phyloP scores from a whole-genome alignment of 768 basidiomycete species.

The Psilocybe subaeruginosa region DNA sequence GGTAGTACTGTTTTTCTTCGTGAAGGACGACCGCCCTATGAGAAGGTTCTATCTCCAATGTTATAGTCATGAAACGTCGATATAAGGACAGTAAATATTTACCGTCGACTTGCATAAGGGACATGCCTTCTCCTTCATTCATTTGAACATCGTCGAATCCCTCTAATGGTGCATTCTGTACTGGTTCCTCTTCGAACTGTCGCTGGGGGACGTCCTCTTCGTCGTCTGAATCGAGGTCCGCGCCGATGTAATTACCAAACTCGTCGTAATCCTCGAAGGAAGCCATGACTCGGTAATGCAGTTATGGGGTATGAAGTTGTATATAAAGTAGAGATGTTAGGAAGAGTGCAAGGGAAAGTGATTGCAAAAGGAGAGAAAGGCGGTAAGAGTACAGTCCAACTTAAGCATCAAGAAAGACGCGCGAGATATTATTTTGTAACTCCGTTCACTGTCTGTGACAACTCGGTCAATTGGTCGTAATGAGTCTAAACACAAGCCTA shows the following conservation, averaged over 20 bases:
- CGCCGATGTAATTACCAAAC: slow-evolving; percentile 98
- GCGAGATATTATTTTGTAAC: slow-evolving; percentile 31
- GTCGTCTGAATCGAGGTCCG: slow-evolving; percentile 90
- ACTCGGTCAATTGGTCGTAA: slow-evolving; percentile 1
- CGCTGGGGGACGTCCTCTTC: slow-evolving; percentile 60
- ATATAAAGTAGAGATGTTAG: not conserved
- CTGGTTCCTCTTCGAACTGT: slow-evolving; percentile 41
- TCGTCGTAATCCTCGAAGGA: slow-evolving; percentile 87
- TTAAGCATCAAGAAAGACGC: slow-evolving; percentile 10
- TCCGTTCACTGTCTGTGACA: slow-evolving; percentile 24
- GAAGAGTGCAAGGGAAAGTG: not conserved
- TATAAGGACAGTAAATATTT: not conserved
- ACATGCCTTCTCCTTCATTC: slow-evolving; percentile 55
- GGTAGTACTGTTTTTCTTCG: slow-evolving; percentile 98
- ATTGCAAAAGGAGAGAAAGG: slow-evolving; percentile 1
- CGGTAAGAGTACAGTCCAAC: not conserved
- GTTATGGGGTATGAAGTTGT: not conserved
- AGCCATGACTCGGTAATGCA: slow-evolving; percentile 33
- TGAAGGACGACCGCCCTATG: slow-evolving; percentile 89
- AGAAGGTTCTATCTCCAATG: slow-evolving; percentile 55
- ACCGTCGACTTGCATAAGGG: slow-evolving; percentile 84
- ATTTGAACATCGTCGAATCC: slow-evolving; percentile 79
- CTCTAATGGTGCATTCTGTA: slow-evolving; percentile 63
- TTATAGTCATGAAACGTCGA: not conserved
- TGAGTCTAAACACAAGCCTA: not conserved